Evolutionary conservation across 352 stramenopile genomes (phyloP).

Genomic region (Saprolegnia parasitica): DNA sequence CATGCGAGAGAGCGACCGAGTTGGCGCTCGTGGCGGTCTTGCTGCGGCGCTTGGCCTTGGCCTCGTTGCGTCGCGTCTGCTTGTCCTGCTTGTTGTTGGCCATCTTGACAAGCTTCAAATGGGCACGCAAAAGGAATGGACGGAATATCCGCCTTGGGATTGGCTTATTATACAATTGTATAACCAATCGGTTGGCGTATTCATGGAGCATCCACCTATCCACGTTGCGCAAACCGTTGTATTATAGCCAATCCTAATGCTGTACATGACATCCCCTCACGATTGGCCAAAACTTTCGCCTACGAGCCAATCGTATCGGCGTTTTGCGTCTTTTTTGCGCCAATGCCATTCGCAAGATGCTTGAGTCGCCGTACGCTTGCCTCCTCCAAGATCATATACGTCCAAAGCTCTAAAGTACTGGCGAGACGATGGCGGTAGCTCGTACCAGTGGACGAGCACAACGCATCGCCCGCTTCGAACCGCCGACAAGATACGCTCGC

Average conservation of each 20-base stretch:
- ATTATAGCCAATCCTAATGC: neutral
- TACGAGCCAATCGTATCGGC: no score
- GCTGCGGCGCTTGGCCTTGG: conserved; percentile 27
- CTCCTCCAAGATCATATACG: no score
- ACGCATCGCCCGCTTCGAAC: neutral
- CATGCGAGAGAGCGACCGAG: neutral
- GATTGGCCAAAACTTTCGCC: no score
- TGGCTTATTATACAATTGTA: neutral
- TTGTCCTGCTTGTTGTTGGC: conserved; percentile 29
- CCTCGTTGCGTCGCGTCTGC: conserved; percentile 25
- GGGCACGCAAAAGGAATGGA: neutral
- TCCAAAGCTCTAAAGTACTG: no score
- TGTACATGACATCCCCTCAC: no score
- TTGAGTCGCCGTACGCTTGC: no score
- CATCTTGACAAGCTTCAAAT: conserved; percentile 18
- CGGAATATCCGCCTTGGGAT: neutral
- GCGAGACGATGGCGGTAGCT: no score
- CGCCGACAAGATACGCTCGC: neutral
- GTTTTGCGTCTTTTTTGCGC: no score
- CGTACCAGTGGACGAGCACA: no score
- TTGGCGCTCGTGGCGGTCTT: conserved; percentile 3
- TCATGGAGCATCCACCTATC: neutral
- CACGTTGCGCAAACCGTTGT: neutral
- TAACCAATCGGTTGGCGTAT: conserved; percentile 2
- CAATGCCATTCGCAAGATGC: no score